A percentile compares a stretch with the other conserved stretches of the same genome.
Conservation (phyloP, 2,329 filamentous ascomycete genomes). For the Aspergillus aculeatinus region DNA sequence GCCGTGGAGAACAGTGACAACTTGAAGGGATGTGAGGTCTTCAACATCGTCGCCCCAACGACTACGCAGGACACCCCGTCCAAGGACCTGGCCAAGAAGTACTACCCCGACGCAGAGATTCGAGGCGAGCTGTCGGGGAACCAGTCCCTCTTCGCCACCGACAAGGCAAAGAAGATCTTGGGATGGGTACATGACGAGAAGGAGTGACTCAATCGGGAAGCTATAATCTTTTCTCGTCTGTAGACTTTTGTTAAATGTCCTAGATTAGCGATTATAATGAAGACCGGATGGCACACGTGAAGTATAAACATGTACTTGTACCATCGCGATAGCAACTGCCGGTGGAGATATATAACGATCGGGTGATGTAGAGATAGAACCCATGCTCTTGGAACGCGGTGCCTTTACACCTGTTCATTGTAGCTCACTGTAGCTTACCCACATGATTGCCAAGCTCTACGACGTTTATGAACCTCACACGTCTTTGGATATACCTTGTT, state of each 20-base stretch:
- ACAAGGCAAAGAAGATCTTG: conserved; percentile 18
- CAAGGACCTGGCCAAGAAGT: conserved; percentile 24
- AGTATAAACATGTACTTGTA: too few species aligned
- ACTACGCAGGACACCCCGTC: conserved; percentile 27
- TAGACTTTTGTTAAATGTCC: background rate
- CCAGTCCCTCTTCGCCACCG: conserved; percentile 23
- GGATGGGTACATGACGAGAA: conserved; percentile 34
- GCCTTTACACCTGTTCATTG: too few species aligned
- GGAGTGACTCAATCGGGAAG: conserved; percentile 17
- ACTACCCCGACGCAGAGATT: conserved; percentile 27
- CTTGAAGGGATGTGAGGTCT: conserved; percentile 35
- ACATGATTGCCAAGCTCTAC: too few species aligned
- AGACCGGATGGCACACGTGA: too few species aligned
- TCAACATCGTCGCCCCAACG: conserved; percentile 37
- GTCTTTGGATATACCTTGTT: too few species aligned
- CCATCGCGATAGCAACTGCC: too few species aligned
- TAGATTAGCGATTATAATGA: background rate
- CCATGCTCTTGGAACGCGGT: too few species aligned
- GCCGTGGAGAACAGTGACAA: conserved; percentile 33
- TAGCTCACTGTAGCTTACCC: too few species aligned
- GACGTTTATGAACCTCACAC: too few species aligned
- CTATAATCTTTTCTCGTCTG: background rate
- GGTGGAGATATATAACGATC: too few species aligned
- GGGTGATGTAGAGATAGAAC: too few species aligned
- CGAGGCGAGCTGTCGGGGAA: conserved; percentile 23